Percentiles rank a stretch among this genome's conserved stretches.
Evolutionary conservation across 2,329 filamentous ascomycete species (phyloP).

Genomic region (Ceratocystis cacaofunesta): DNA sequence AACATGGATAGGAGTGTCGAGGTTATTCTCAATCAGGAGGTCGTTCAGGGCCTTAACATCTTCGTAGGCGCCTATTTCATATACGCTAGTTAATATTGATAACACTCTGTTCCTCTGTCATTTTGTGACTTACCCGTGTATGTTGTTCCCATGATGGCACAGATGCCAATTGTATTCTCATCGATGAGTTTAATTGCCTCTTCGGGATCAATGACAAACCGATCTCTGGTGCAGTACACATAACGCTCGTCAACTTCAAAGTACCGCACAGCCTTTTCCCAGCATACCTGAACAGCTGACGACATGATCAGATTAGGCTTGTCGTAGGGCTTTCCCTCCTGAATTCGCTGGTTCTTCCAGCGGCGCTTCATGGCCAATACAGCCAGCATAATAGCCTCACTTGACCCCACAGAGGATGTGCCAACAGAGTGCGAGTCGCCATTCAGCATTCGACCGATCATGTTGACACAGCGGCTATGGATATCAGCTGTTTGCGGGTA

Average conservation of each 20-base stretch:
- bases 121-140: slow-evolving; percentile 51
- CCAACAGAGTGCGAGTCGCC: slow-evolving; percentile 56
- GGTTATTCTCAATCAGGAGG: slow-evolving; percentile 54
- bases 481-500: slow-evolving; percentile 70
- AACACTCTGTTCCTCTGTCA: not conserved
- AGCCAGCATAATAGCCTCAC: slow-evolving; percentile 72
- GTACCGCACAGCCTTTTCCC: slow-evolving; percentile 83
- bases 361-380: slow-evolving; percentile 88
- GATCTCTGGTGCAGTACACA: slow-evolving; percentile 45
- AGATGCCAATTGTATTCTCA: slow-evolving; percentile 77
- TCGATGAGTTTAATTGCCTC: slow-evolving; percentile 46
- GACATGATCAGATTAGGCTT: slow-evolving; percentile 91
- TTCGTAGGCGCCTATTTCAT: slow-evolving; percentile 52
- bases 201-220: slow-evolving; percentile 49
- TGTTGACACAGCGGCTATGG: slow-evolving; percentile 82
- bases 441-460: slow-evolving; percentile 84
- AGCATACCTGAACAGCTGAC: slow-evolving; percentile 84
- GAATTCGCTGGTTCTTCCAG: slow-evolving; percentile 77
- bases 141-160: slow-evolving; percentile 77
- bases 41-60: slow-evolving; percentile 88
- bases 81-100: not conserved
- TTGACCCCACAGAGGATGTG: slow-evolving; percentile 77
- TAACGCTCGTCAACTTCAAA: slow-evolving; percentile 88
- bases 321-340: slow-evolving; percentile 65
- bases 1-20: slow-evolving; percentile 82